These are phyloP conservation scores for Citrus maxima DNA, from an alignment of 345 rosid species.

Conservation along the genomic window DNA sequence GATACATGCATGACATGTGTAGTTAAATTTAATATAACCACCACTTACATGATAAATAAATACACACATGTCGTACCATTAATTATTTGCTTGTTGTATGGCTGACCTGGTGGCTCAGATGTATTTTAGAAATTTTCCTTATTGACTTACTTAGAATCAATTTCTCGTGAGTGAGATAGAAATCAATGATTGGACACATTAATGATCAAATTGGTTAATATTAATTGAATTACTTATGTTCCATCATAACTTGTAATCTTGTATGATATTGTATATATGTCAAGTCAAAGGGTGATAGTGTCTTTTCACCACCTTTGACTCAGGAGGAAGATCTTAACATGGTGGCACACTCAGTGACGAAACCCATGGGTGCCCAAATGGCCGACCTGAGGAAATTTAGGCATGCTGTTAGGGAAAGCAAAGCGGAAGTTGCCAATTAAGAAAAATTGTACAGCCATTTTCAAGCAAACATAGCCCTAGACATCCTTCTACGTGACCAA, in stretches of 20 bases:
- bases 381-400: conserved; percentile 18
- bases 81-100: no score
- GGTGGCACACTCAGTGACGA: background rate
- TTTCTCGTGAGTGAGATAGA: no score
- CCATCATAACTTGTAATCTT: background rate
- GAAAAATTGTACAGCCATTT: background rate
- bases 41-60: no score
- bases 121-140: no score
- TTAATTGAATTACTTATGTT: background rate
- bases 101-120: no score
- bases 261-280: background rate
- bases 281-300: background rate
- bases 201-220: no score
- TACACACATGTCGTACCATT: no score
- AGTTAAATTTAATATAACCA: no score
- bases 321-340: background rate
- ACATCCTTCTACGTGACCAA: background rate
- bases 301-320: background rate
- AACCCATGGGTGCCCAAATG: background rate
- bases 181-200: no score
- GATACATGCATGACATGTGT: no score
- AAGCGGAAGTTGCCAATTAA: conserved; percentile 6
- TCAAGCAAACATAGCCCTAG: conserved; percentile 4
- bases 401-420: conserved; percentile 27
- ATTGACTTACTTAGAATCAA: no score